These are phyloP conservation scores for Corylus avellana DNA, from an alignment of 306 rosid genomes.

Conservation along the genomic window DNA sequence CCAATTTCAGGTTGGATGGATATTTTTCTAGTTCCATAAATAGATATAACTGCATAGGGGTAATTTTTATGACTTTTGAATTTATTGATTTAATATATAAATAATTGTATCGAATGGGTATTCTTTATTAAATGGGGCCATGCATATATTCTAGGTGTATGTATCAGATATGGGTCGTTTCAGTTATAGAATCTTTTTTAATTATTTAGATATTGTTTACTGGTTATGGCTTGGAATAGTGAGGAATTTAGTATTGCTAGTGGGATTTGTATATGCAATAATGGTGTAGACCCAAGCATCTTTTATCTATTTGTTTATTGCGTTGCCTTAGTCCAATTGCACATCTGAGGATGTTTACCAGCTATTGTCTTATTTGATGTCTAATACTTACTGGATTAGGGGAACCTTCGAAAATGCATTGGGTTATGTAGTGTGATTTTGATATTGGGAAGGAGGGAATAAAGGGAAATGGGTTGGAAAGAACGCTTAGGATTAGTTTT, in stretches of 20 bases:
- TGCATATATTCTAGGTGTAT: not conserved
- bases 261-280: not conserved
- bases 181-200: not conserved
- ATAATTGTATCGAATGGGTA: not conserved
- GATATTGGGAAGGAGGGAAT: no score
- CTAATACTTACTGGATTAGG: not conserved
- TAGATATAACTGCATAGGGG: not conserved
- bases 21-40: not conserved
- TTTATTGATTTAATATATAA: not conserved
- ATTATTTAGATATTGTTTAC: not conserved
- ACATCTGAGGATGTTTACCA: not conserved
- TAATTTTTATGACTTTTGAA: not conserved
- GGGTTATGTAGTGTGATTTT: no score
- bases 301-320: not conserved
- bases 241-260: not conserved
- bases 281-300: not conserved
- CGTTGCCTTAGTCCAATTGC: not conserved
- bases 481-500: not conserved
- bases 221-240: not conserved
- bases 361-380: not conserved
- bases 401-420: not conserved
- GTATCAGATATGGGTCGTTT: not conserved
- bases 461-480: not conserved
- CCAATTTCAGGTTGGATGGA: conserved; percentile 77
- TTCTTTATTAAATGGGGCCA: not conserved